Percentiles rank a stretch among this genome's conserved stretches.
These are phyloP conservation scores for Phytophthora pinifolia DNA, from an alignment of 352 stramenopile genomes.

Conservation along the genomic window DNA sequence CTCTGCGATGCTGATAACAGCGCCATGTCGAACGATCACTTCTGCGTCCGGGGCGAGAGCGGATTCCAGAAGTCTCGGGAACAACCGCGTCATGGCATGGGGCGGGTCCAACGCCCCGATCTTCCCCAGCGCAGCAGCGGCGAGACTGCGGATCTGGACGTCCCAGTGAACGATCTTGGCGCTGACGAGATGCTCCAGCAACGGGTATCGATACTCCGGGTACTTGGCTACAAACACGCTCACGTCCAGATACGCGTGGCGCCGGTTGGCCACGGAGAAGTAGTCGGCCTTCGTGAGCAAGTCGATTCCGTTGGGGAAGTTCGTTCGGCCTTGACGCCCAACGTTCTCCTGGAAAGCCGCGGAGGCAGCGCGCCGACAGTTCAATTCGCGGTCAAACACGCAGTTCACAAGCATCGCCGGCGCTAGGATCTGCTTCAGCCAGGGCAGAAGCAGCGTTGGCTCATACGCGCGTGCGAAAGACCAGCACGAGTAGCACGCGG, in stretches of 20 bases:
- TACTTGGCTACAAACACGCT: conserved; percentile 92
- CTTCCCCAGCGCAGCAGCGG: conserved; percentile 82
- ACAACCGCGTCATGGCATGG: conserved; percentile 66
- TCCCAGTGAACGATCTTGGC: conserved; percentile 97
- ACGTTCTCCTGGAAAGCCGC: conserved; percentile 98
- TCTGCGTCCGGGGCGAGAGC: conserved; percentile 88
- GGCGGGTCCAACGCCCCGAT: conserved; percentile 84
- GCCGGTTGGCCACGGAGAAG: conserved; percentile 93
- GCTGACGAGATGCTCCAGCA: conserved; percentile 82
- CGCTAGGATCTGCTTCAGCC: conserved; percentile 87
- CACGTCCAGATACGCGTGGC: conserved; percentile 93
- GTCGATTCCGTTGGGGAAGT: conserved; percentile 97
- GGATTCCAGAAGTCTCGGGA: conserved; percentile 84
- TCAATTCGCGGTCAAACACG: conserved; percentile 98
- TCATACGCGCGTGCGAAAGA: conserved; percentile 96
- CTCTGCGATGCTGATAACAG: conserved; percentile 90
- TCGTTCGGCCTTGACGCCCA: conserved; percentile 86
- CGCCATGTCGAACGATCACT: conserved; percentile 93
- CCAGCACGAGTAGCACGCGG: conserved; percentile 98
- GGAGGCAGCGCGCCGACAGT: conserved; percentile 96
- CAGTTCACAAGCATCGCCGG: conserved; percentile 93
- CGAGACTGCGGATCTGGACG: conserved; percentile 87
- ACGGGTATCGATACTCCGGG: conserved; percentile 76
- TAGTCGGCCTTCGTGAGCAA: conserved; percentile 97
- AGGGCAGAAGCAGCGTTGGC: conserved; percentile 88